Evolutionary conservation across 106 monocot genomes (phyloP), one percentile per base, ranked within the genome.

Genomic region (Dendrobium nobile): DNA sequence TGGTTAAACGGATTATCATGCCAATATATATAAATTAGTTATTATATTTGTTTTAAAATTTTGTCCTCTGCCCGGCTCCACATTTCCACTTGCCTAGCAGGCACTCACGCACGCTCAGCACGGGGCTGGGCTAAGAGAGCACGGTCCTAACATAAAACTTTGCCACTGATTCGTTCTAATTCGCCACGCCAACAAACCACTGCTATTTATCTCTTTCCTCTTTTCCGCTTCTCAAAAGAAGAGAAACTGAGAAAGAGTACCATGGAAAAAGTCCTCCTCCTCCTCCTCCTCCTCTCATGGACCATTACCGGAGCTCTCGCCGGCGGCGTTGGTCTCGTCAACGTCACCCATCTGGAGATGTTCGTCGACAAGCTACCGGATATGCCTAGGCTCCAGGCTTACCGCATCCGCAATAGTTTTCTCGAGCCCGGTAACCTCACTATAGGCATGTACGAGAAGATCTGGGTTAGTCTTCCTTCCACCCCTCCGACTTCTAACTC

Each of bases 361-460:
- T 94, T 91, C 77, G 94, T 92, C 11, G 91, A 94, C 78, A 85
- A 90, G 54, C 91, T 94, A 18, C 91, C 90, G 22, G 76, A 82
- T 42, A 88, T 92, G 91, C 88, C 91, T 9, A 83, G 72, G 75
- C 5, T 94, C 31, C 67, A 42, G 0, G 94, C 88, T 2, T 94
- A 79, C 84, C 47, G 61, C 20, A 74, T 87, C 55, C 20, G 9
- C 4, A 33, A 78, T 6, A 81, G 75, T 41, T 84, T 72, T 24
- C 22, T 70, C 78, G 70, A 90, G 76, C 82, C 95, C 77, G 82
- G 85, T 2, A 73, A 86, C 20, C 87, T 95, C 82, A 88, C 90
- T 78, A 82, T 95, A 70, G 95, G 95, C 82, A 95, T 95, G 95
- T 95, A 85, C 78, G 78, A 90, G 54, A 95, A 85, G 73, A 79